Evolutionary conservation across 2,329 filamentous ascomycete genomes (phyloP), one percentile per base, ranked within the genome.

Genomic region (Didymellaceae sp.): DNA sequence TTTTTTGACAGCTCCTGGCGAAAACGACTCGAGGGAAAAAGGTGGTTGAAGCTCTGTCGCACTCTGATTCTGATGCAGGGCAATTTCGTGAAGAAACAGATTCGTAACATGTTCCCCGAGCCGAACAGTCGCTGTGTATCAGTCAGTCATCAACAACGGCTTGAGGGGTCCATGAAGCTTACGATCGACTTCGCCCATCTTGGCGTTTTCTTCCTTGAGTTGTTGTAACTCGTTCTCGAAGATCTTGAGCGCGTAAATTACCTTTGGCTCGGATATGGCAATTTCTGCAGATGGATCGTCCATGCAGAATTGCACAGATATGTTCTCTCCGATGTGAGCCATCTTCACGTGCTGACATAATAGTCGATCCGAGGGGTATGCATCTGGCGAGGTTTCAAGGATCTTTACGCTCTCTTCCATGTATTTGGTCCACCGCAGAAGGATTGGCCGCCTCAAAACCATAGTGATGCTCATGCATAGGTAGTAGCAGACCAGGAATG

Each of bases 401-500:
- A 83, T 78, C 8, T 82, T 78, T 25, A 86, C 68, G 58, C 81
- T 85, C 60, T 87, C 83, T 37, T 84, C 81, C 77, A 85, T 85
- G 65, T 86, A 86, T 22, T 83, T 78, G 20, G 79, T 81, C 82
- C 83, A 86, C 13, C 82, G 80, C 14, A 86, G 73, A 2, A 86
- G 74, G 30, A 85, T 82, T 0, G 82, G 78, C 11, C 84, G 78
- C 31, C 84, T 76, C 28, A 86, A 71, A 8, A 84, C 79, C 76
- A 84, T 83, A 13, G 83, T 77, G 8, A 80, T 80, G 60, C 82
- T 85, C 55, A 62, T 81, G 45, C 79, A 81, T 52, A 85, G 70
- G 58, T 84, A 83, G 69, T 86, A 86, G 67, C 83, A 85, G 1
- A 79, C 80, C 30, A 86, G 67, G 77, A 84, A 86, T 1, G 83